Conservation (phyloP, 331 rosid genomes). For the Pyracantha coccinea region DNA sequence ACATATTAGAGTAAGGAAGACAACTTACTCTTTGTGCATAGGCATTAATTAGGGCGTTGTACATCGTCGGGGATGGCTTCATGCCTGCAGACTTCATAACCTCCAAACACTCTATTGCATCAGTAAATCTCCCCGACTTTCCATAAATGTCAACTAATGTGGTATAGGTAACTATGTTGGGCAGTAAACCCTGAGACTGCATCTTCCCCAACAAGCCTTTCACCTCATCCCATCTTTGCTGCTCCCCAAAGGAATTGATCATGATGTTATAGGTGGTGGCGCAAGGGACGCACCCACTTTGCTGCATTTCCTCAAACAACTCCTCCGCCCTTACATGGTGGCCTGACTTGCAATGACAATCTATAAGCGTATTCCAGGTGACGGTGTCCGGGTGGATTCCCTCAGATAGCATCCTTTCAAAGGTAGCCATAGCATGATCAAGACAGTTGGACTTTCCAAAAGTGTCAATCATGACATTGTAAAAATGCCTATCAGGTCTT, state of each 20-base stretch:
- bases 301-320: slow-evolving; percentile 86
- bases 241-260: slow-evolving; percentile 81
- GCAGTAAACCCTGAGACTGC: slow-evolving; percentile 79
- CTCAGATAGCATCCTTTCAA: slow-evolving; percentile 71
- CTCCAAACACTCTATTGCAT: slow-evolving; percentile 78
- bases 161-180: slow-evolving; percentile 81
- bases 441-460: slow-evolving; percentile 83
- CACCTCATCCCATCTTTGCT: slow-evolving; percentile 78
- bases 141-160: slow-evolving; percentile 87
- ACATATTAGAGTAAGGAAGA: background rate
- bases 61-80: slow-evolving; percentile 85
- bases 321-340: slow-evolving; percentile 55
- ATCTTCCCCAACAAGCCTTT: slow-evolving; percentile 59
- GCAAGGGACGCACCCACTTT: slow-evolving; percentile 60
- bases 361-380: slow-evolving; percentile 90
- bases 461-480: slow-evolving; percentile 95
- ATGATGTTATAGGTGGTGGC: slow-evolving; percentile 70
- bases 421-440: slow-evolving; percentile 75
- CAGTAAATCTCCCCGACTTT: slow-evolving; percentile 74
- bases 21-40: slow-evolving; percentile 85
- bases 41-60: slow-evolving; percentile 91
- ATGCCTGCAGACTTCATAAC: slow-evolving; percentile 79
- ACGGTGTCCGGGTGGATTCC: slow-evolving; percentile 74
- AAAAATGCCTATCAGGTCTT: slow-evolving; percentile 79
- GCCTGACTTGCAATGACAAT: slow-evolving; percentile 71